Conservation (phyloP, 768 basidiomycete genomes). For the Jaapia argillacea region DNA sequence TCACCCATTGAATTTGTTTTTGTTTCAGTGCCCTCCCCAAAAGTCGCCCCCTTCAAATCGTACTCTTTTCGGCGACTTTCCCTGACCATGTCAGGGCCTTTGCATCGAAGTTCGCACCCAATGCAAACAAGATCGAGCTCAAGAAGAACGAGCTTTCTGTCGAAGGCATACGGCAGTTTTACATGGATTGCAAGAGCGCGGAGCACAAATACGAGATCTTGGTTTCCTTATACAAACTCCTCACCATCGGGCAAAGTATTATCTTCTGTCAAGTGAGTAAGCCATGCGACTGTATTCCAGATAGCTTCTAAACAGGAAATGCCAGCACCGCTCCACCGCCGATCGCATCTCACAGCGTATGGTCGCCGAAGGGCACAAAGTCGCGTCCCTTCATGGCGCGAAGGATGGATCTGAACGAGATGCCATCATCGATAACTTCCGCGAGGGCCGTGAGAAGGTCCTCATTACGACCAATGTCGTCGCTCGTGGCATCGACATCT, state of each 20-base stretch:
- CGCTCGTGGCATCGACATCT: slow-evolving; percentile 95
- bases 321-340: slow-evolving; percentile 80
- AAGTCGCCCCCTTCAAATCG: slow-evolving; percentile 56
- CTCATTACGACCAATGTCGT: slow-evolving; percentile 99
- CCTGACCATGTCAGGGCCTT: slow-evolving; percentile 89
- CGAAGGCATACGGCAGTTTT: slow-evolving; percentile 93
- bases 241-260: slow-evolving; percentile 97
- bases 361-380: slow-evolving; percentile 90
- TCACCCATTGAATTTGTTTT: slow-evolving; percentile 1
- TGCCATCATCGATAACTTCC: slow-evolving; percentile 86
- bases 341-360: slow-evolving; percentile 88
- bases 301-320: too few relatives aligned
- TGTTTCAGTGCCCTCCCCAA: slow-evolving; percentile 46
- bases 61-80: slow-evolving; percentile 98
- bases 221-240: slow-evolving; percentile 76
- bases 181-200: slow-evolving; percentile 90
- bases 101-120: slow-evolving; percentile 86
- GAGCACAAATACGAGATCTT: slow-evolving; percentile 94
- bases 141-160: slow-evolving; percentile 91
- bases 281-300: too few relatives aligned
- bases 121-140: slow-evolving; percentile 93
- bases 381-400: slow-evolving; percentile 90
- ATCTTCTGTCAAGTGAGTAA: slow-evolving; percentile 86
- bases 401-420: slow-evolving; percentile 90
- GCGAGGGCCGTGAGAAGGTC: slow-evolving; percentile 93